Conservation (phyloP, 2,329 filamentous ascomycete species). For the Colletotrichum australisinense region DNA sequence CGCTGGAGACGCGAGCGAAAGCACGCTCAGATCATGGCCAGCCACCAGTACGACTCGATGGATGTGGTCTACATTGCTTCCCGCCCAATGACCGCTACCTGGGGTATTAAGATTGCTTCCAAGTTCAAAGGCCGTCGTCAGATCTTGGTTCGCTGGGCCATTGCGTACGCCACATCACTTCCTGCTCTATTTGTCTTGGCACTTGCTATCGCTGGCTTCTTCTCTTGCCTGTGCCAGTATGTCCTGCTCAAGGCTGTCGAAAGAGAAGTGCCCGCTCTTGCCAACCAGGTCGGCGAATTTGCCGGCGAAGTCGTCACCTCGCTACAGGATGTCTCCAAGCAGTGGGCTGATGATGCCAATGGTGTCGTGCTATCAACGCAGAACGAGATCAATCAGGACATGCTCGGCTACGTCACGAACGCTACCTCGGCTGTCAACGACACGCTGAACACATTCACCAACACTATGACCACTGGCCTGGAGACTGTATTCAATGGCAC, state of each 20-base stretch:
- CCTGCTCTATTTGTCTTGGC: slow-evolving; percentile 88
- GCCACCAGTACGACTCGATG: slow-evolving; percentile 79
- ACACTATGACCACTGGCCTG: slow-evolving; percentile 79
- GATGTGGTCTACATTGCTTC: slow-evolving; percentile 91
- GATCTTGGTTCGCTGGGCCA: slow-evolving; percentile 82
- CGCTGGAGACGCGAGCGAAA: slow-evolving; percentile 80
- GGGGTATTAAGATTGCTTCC: slow-evolving; percentile 77
- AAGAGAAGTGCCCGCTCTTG: slow-evolving; percentile 80
- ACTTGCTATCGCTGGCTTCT: slow-evolving; percentile 83
- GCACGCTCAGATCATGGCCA: slow-evolving; percentile 73
- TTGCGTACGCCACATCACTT: slow-evolving; percentile 88
- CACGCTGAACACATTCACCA: slow-evolving; percentile 85
- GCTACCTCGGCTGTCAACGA: slow-evolving; percentile 85
- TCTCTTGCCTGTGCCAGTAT: slow-evolving; percentile 85
- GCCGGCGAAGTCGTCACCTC: slow-evolving; percentile 80
- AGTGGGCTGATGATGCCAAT: slow-evolving; percentile 85
- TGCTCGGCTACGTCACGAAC: slow-evolving; percentile 89
- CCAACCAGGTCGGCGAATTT: slow-evolving; percentile 81
- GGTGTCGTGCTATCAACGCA: slow-evolving; percentile 77
- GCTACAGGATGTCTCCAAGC: slow-evolving; percentile 77
- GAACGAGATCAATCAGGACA: slow-evolving; percentile 81
- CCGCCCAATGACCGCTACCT: slow-evolving; percentile 78
- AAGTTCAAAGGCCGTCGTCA: slow-evolving; percentile 74
- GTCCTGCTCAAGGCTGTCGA: slow-evolving; percentile 80
- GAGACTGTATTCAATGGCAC: slow-evolving; percentile 86